Percentiles rank a stretch among this genome's conserved stretches.
phyloP scores from a whole-genome alignment of 495 filamentous ascomycete species.

The Astrothelium subdiscretum region DNA sequence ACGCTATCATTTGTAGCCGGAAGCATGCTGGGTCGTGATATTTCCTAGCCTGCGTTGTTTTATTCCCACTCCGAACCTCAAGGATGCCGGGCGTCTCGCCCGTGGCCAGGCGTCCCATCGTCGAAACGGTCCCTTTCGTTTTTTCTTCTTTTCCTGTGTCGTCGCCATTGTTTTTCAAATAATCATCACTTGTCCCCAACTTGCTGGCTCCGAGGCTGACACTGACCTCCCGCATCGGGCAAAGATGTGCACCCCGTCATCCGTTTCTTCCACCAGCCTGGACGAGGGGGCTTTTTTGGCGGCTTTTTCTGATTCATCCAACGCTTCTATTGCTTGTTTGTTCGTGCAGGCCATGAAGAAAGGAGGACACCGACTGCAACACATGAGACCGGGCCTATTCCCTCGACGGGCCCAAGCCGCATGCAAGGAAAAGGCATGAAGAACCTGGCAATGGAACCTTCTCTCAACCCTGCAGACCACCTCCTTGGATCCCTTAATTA shows the following conservation, averaged over 20 bases:
- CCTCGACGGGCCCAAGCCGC: background rate
- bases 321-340: background rate
- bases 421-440: slow-evolving; percentile 1
- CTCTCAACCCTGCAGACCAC: background rate
- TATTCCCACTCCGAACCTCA: background rate
- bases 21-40: background rate
- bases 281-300: background rate
- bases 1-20: background rate
- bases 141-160: background rate
- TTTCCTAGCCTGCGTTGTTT: background rate
- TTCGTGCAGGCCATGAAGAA: background rate
- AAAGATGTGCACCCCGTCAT: background rate
- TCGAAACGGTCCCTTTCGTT: background rate
- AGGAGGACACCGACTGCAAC: background rate
- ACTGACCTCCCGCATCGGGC: background rate
- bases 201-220: background rate
- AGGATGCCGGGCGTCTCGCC: slow-evolving; percentile 3
- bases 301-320: background rate
- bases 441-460: background rate
- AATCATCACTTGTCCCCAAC: background rate
- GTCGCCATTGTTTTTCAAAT: background rate
- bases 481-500: background rate
- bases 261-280: background rate
- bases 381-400: background rate
- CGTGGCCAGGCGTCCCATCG: background rate